Evolutionary conservation across 768 basidiomycete genomes (phyloP), one percentile per base, ranked within the genome.

Genomic region (Termitomyces sp.): DNA sequence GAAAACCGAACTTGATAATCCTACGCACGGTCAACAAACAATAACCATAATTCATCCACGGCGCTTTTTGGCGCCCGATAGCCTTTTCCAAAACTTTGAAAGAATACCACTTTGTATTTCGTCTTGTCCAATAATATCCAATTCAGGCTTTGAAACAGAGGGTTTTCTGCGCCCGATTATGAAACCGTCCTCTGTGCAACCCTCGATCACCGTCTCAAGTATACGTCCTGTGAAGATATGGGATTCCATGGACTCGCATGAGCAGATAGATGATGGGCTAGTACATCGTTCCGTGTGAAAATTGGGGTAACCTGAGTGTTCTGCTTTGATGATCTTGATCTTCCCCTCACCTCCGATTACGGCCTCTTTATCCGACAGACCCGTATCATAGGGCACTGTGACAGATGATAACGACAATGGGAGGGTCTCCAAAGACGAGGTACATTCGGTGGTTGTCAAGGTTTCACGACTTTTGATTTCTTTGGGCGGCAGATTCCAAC

Each of bases 391-490:
- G 8, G 54, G 33, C 6, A 43, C 24, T 8, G 47, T 20, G 30
- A 28, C 54, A 18, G 41, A 40, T 36, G 41, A 41, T 38, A 48
- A 51, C 16, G 55, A 59, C 26, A 48, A 3, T 5, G 49, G 14
- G 16, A 56, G 35, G 32, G 56, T 56, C 22, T 59, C 62, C 20
- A n/a, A 32, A 6, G 63, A 60, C 5, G 56, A 60, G 30, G 54
- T 63, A 45, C 44, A 50, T 24, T 46, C 38, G 5, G n/a, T 49
- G 5, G 54, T 48, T 16, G 32, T 44, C 1, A 33, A n/a, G 24
- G 41, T 49, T 24, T 40, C 48, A 14, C 36, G 45, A 32, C 38
- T 38, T 4, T 11, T 24, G 2, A 32, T 22, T 14, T 28, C 38
- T 22, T 40, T 36, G 44, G 36, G 36, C 18, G 41, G 8, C 26